These are phyloP conservation scores for Hansenula sp. DNA, from an alignment of 1,139 yeast species.

Conservation along the genomic window DNA sequence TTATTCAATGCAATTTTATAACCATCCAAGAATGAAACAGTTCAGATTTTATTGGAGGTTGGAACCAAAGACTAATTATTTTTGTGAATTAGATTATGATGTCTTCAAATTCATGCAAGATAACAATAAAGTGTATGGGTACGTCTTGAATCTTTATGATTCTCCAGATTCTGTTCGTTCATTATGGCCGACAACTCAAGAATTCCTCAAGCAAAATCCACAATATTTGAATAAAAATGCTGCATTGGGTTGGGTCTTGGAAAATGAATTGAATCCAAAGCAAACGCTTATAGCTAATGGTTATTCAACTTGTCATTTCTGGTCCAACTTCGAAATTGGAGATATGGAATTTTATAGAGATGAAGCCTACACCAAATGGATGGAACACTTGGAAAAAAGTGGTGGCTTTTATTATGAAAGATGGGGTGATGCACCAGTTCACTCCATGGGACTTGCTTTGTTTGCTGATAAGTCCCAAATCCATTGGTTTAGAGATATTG, in stretches of 20 bases:
- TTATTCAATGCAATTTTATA: constrained; percentile 61
- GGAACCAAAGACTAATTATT: constrained; percentile 72
- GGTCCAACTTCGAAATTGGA: constrained; percentile 85
- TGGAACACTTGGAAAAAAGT: constrained; percentile 55
- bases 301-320: constrained; percentile 82
- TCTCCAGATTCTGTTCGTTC: constrained; percentile 58
- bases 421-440: constrained; percentile 95
- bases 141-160: constrained; percentile 65
- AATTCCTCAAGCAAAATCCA: constrained; percentile 52
- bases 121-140: constrained; percentile 65
- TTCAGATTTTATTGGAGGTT: constrained; percentile 73
- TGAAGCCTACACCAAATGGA: constrained; percentile 63
- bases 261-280: constrained; percentile 56
- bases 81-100: constrained; percentile 67
- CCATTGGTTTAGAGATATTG: constrained; percentile 90
- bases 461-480: constrained; percentile 67
- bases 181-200: constrained; percentile 67
- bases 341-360: constrained; percentile 75
- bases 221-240: constrained; percentile 63
- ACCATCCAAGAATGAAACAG: constrained; percentile 55
- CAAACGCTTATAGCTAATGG: constrained; percentile 53
- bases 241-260: constrained; percentile 71
- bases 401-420: constrained; percentile 86
- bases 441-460: constrained; percentile 67
- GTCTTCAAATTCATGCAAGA: constrained; percentile 71